These are phyloP conservation scores for Fennellomyces sp. DNA, from an alignment of 371 early-diverging fungal species.

Conservation along the genomic window DNA sequence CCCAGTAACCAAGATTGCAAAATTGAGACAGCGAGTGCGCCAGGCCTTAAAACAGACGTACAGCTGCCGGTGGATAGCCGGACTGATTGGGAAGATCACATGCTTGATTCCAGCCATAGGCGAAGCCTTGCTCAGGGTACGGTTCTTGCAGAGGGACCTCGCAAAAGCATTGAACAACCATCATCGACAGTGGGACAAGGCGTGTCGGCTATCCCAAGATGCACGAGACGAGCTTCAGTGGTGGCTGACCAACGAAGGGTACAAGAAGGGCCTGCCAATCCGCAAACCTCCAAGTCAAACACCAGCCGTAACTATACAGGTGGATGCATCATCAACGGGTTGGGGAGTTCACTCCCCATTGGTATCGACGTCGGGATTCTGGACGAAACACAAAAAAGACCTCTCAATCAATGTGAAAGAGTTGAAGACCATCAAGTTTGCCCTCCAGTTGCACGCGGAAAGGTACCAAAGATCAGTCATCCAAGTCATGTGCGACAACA, in stretches of 20 bases:
- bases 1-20: neutral
- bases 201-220: neutral
- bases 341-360: constrained; percentile 13
- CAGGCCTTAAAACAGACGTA: neutral
- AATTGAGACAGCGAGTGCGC: neutral
- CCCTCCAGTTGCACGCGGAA: constrained; percentile 10
- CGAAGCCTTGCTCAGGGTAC: constrained; percentile 16
- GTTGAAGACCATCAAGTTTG: constrained; percentile 19
- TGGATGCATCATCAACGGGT: neutral
- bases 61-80: constrained; percentile 17
- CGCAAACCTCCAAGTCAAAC: neutral
- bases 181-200: neutral
- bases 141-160: constrained; percentile 16
- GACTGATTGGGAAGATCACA: constrained; percentile 15
- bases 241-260: neutral
- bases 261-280: neutral
- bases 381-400: constrained; percentile 15
- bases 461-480: constrained; percentile 6
- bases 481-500: constrained; percentile 20
- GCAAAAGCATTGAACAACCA: neutral
- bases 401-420: constrained; percentile 26
- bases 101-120: constrained; percentile 16
- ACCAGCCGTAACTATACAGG: neutral
- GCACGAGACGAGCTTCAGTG: neutral
- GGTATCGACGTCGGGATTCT: constrained; percentile 8